Base-by-base conservation (phyloP, 495 filamentous ascomycete genomes). In the Penicillium ucsense region DNA sequence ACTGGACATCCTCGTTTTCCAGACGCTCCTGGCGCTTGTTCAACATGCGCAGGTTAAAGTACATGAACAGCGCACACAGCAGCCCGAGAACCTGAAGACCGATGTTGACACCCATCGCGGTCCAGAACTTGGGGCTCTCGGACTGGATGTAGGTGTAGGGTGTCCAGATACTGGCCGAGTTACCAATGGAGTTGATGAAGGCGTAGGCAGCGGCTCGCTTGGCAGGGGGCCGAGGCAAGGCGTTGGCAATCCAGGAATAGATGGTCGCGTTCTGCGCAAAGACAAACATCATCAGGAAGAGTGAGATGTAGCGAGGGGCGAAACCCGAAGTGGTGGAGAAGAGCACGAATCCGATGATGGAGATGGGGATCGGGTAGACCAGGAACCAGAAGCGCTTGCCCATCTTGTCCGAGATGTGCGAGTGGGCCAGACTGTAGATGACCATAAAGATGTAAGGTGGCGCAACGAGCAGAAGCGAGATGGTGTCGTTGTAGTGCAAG, bases 371-470 rank as follows among this genome's bases (percentile, higher is more conserved):
- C 2, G 75, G 73, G 49, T 73, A 74, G 7, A 73, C 43, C 50
- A 73, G 71, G 61, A 76, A 77, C 68, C 73, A 74, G 65, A 76
- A 77, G 20, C 75, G 69, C 33, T 63, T 65, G 31, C 57, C 56
- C 36, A 69, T 30, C 4, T 58, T 65, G 53, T 78, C 76, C 7
- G 74, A 78, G 37, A 63, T 33, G 52, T 63, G 63, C 8, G 69
- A 70, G 54, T 77, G 73, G 3, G 52, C 46, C 8, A 75, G 56
- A 43, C 65, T 70, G 51, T 71, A 76, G 41, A 70, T 42, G 30
- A 77, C 72, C 71, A 77, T 77, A 61, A 79, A 77, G 40, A 79
- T 46, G 53, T 79, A 79, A 0, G 75, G 75, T 3, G 75, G 76
- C 5, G 75, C 74, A 9, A 76, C 71, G 2, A 78, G 66, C 8